Evolutionary conservation across 2,329 filamentous ascomycete species (phyloP).

Genomic region (Penicillium sp.): DNA sequence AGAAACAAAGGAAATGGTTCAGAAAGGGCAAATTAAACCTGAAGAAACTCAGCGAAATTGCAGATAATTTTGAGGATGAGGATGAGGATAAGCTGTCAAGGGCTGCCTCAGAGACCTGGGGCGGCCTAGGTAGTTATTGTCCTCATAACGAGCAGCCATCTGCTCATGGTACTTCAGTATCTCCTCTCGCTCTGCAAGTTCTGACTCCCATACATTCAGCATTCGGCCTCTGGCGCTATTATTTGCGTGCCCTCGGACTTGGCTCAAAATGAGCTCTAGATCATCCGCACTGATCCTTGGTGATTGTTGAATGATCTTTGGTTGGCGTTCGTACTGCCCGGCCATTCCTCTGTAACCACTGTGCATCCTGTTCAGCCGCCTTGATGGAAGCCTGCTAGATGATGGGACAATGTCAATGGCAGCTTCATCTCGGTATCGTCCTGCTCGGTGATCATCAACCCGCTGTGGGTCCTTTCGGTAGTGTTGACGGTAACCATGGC

Average conservation of each 20-base stretch:
- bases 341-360: conserved; percentile 15
- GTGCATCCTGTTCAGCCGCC: conserved; percentile 12
- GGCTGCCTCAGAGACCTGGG: conserved; percentile 27
- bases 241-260: conserved; percentile 17
- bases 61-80: conserved; percentile 23
- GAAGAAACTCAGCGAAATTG: background rate
- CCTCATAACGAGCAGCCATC: conserved; percentile 23
- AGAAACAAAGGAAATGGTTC: conserved; percentile 14
- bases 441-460: conserved; percentile 12
- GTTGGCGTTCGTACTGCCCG: conserved; percentile 26
- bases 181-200: conserved; percentile 13
- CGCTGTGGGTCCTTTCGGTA: conserved; percentile 29
- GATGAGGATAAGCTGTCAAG: conserved; percentile 20
- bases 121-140: conserved; percentile 11
- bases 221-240: conserved; percentile 34
- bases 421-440: conserved; percentile 21
- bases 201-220: conserved; percentile 21
- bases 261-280: conserved; percentile 20
- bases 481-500: conserved; percentile 32
- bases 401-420: conserved; percentile 33
- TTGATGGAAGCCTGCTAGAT: conserved; percentile 24
- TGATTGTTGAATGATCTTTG: conserved; percentile 26
- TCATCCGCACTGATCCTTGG: conserved; percentile 18
- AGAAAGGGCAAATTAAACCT: conserved; percentile 2
- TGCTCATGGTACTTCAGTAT: conserved; percentile 23